These are phyloP conservation scores for Arabidopsis arenosa DNA, from an alignment of 345 rosid genomes.

Conservation along the genomic window DNA sequence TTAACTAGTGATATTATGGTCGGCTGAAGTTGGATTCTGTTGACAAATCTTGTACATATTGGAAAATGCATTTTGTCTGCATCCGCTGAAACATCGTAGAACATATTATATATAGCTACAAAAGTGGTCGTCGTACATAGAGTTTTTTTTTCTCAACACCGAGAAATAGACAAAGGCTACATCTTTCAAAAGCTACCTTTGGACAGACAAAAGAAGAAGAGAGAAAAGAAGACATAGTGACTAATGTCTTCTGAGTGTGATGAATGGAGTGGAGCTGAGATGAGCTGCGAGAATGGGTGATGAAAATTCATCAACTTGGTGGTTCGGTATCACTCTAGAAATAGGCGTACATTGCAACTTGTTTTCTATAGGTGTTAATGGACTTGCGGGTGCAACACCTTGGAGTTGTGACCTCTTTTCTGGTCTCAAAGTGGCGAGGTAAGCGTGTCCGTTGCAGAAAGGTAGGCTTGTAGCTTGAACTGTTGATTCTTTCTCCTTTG, in stretches of 20 bases:
- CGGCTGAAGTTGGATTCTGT: background rate
- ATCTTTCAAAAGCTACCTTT: constrained; percentile 20
- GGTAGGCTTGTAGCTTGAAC: constrained; percentile 59
- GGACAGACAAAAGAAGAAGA: constrained; percentile 26
- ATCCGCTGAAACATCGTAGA: constrained; percentile 34
- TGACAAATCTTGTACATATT: background rate
- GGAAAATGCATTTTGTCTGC: constrained; percentile 17
- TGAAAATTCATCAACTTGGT: constrained; percentile 48
- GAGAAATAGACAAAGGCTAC: constrained; percentile 34
- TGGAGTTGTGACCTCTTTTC: constrained; percentile 45
- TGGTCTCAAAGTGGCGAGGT: constrained; percentile 63
- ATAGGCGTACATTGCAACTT: constrained; percentile 52
- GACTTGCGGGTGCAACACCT: constrained; percentile 48
- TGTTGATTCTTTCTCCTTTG: constrained; percentile 60
- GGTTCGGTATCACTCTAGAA: constrained; percentile 42
- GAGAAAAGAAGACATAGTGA: constrained; percentile 28
- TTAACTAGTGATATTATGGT: background rate
- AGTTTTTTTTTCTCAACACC: background rate
- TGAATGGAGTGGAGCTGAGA: constrained; percentile 65
- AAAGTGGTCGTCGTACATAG: constrained; percentile 14
- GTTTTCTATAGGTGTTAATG: constrained; percentile 66
- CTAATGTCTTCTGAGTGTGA: constrained; percentile 53
- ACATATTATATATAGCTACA: background rate
- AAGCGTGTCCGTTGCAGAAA: constrained; percentile 48
- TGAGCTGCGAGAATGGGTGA: constrained; percentile 56